Evolutionary conservation across 345 rosid species (phyloP), one percentile per base, ranked within the genome.

Genomic region (Linum usitatissimum): DNA sequence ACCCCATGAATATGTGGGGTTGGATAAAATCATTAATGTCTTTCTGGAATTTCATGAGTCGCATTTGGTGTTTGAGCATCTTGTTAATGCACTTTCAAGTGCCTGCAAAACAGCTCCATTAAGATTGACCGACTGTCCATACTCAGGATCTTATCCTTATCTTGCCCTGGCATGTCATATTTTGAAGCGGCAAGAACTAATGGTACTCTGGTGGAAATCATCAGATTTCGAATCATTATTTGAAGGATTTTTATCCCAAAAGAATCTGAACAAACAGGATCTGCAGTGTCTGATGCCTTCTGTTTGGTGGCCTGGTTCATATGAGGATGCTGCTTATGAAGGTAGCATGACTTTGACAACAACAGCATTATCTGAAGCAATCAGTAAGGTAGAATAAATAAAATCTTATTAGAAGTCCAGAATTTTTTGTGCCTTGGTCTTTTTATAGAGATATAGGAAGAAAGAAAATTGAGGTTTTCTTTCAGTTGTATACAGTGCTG

Each of bases 241-340:
- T 58, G 99, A 89, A 83, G 83, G 96, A 62, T 84, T 93, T 80
- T 78, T 93, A 66, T 84, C 96, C 9, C 81, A 75, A 55, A 83
- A 84, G 78, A 83, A 70, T 70, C 84, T 90, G 65, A 93, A 81
- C 71, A 85, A 77, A 70, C 91, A 83, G 78, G 99, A 93, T 68
- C 86, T 93, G 60, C 96, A 87, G 70, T 76, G 78, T 67, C 70
- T 93, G 71, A 78, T 93, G 80, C 96, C 96, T 67, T 84, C 86
- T 77, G 94, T 90, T 74, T 93, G 97, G 97, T 93, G 99, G 99
- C 90, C 97, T 79, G 90, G 99, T 60, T 87, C 96, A 63, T 80
- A 74, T 70, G 99, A 93, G 75, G 96, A 86, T 66, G 66, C 79
- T 31, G 85, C 90, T 59, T 61, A 70, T 62, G 97, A 87, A 80